A percentile compares a stretch with the other conserved stretches of the same genome.
Conservation (phyloP, 805 yeast species). For the Yamadazyma paraphyllophila region DNA sequence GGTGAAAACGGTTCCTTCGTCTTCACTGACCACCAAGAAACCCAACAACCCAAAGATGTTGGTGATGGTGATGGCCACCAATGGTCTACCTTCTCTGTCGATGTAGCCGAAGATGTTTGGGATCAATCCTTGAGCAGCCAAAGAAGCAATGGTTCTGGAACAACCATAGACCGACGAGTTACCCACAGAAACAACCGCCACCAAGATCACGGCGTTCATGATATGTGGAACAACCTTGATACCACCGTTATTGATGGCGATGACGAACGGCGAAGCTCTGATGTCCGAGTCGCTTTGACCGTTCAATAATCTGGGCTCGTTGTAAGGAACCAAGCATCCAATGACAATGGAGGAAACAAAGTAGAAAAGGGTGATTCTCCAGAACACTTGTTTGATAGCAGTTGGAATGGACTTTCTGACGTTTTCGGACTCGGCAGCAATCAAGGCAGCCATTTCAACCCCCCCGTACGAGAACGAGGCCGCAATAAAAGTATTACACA, state of each 20-base stretch:
- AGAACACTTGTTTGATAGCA: constrained; percentile 42
- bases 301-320: constrained; percentile 44
- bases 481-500: constrained; percentile 32
- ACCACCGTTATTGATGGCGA: constrained; percentile 63
- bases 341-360: constrained; percentile 31
- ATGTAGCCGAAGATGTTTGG: constrained; percentile 46
- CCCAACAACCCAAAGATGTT: constrained; percentile 37
- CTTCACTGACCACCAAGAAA: constrained; percentile 31
- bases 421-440: constrained; percentile 41
- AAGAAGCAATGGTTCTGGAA: constrained; percentile 65
- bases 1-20: constrained; percentile 34
- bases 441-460: constrained; percentile 34
- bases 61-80: constrained; percentile 34
- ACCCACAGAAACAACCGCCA: constrained; percentile 75
- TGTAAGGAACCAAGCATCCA: constrained; percentile 51
- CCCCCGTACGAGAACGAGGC: constrained; percentile 37
- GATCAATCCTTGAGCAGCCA: constrained; percentile 68
- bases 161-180: constrained; percentile 71
- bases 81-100: constrained; percentile 42
- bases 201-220: constrained; percentile 69
- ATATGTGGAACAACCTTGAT: constrained; percentile 66
- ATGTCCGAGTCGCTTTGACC: constrained; percentile 51
- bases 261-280: constrained; percentile 71
- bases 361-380: constrained; percentile 44
- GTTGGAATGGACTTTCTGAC: constrained; percentile 39